Evolutionary conservation across 2,329 filamentous ascomycete species (phyloP).

Genomic region (Colletotrichum lini): DNA sequence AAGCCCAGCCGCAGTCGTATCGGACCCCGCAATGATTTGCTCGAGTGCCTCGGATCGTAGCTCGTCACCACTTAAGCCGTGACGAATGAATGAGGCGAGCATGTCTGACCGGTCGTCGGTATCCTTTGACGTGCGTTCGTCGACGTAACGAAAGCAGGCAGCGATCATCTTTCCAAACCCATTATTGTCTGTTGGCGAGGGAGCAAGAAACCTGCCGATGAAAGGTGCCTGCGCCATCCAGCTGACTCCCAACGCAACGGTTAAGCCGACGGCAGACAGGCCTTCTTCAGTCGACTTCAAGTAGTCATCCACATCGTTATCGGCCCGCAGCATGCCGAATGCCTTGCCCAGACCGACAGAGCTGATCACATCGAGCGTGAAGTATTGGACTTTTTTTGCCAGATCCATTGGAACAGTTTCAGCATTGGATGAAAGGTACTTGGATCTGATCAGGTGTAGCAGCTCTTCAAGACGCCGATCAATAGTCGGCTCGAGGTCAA

Average conservation of each 20-base stretch:
- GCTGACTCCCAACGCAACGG: slow-evolving; percentile 48
- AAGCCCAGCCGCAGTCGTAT: slow-evolving; percentile 68
- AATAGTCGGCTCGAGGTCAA: slow-evolving; percentile 63
- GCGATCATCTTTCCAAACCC: slow-evolving; percentile 55
- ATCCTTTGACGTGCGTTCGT: slow-evolving; percentile 46
- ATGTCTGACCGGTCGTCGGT: slow-evolving; percentile 47
- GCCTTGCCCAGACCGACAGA: slow-evolving; percentile 64
- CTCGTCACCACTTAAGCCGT: slow-evolving; percentile 47
- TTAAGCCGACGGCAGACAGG: slow-evolving; percentile 46
- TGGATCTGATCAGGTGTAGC: slow-evolving; percentile 58
- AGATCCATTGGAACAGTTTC: slow-evolving; percentile 59
- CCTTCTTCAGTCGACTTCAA: slow-evolving; percentile 54
- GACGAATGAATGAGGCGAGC: slow-evolving; percentile 50
- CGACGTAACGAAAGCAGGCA: slow-evolving; percentile 48
- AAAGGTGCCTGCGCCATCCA: slow-evolving; percentile 51
- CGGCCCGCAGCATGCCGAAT: slow-evolving; percentile 63
- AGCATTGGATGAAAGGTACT: slow-evolving; percentile 56
- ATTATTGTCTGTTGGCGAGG: slow-evolving; percentile 47
- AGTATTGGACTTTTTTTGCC: slow-evolving; percentile 62
- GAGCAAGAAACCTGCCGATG: slow-evolving; percentile 48
- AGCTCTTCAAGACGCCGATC: slow-evolving; percentile 63
- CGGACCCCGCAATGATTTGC: slow-evolving; percentile 64
- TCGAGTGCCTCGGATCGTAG: slow-evolving; percentile 51
- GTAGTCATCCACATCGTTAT: slow-evolving; percentile 61
- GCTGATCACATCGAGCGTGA: slow-evolving; percentile 69